These are phyloP conservation scores for Dendrobium officinale DNA, from an alignment of 106 monocot species.

Conservation along the genomic window DNA sequence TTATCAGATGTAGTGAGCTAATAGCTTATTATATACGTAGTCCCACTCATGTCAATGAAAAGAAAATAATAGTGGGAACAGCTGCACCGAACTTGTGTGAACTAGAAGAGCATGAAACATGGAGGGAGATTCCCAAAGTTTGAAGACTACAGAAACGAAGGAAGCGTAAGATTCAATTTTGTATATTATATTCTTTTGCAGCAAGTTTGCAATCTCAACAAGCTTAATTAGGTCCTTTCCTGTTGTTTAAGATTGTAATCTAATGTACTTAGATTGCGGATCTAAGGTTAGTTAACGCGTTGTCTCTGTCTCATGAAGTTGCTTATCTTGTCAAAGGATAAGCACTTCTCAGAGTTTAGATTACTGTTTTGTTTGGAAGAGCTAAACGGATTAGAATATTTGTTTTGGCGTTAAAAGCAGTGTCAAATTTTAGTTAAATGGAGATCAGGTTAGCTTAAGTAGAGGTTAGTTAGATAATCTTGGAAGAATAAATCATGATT, in stretches of 20 bases:
- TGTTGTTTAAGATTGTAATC: background rate
- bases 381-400: no score
- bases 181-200: background rate
- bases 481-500: no score
- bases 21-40: constrained; percentile 2
- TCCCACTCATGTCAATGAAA: background rate
- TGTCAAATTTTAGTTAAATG: no score
- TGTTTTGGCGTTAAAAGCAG: no score
- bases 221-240: background rate
- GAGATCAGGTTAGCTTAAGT: no score
- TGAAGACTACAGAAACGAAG: constrained; percentile 6
- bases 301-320: background rate
- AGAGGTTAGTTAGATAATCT: no score
- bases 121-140: constrained; percentile 10
- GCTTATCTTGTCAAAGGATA: background rate
- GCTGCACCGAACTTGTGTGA: background rate
- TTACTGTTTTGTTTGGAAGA: background rate
- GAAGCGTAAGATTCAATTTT: background rate
- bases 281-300: background rate
- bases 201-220: background rate
- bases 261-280: background rate
- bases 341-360: background rate
- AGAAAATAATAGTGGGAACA: background rate
- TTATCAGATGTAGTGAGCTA: background rate
- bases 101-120: constrained; percentile 14